These are phyloP conservation scores for Spiraea crenata DNA, from an alignment of 331 rosid genomes.

Conservation along the genomic window DNA sequence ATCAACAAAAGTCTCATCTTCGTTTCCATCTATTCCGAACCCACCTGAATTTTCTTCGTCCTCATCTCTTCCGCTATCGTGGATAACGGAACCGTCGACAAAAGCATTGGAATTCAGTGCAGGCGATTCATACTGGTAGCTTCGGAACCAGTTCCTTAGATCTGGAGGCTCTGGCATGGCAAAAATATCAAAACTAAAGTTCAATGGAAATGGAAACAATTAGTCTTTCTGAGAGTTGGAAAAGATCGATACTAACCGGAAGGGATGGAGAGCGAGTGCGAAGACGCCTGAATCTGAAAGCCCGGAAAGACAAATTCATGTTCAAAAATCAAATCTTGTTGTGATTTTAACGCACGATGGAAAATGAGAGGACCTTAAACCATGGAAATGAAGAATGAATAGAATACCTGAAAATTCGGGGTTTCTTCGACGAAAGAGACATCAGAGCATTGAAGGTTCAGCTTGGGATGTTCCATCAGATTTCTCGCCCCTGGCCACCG, in stretches of 20 bases:
- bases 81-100: background rate
- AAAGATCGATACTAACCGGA: conserved; percentile 49
- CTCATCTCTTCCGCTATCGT: conserved; percentile 14
- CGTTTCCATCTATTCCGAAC: conserved; percentile 13
- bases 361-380: background rate
- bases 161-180: conserved; percentile 61
- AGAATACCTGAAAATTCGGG: conserved; percentile 55
- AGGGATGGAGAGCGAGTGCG: conserved; percentile 37
- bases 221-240: background rate
- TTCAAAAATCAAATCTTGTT: background rate
- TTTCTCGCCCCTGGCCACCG: background rate
- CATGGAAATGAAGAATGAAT: conserved; percentile 3
- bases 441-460: conserved; percentile 16
- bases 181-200: background rate
- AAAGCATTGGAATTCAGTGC: conserved; percentile 27
- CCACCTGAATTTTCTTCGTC: conserved; percentile 15
- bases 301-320: background rate
- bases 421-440: conserved; percentile 8
- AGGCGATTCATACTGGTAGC: conserved; percentile 70
- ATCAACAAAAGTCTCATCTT: conserved; percentile 23
- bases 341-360: background rate
- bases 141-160: conserved; percentile 66
- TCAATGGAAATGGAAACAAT: background rate
- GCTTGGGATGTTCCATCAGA: conserved; percentile 42
- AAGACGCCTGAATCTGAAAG: conserved; percentile 39